Base-by-base conservation (phyloP, 2,329 filamentous ascomycete genomes). In the Seiridium cupressi region DNA sequence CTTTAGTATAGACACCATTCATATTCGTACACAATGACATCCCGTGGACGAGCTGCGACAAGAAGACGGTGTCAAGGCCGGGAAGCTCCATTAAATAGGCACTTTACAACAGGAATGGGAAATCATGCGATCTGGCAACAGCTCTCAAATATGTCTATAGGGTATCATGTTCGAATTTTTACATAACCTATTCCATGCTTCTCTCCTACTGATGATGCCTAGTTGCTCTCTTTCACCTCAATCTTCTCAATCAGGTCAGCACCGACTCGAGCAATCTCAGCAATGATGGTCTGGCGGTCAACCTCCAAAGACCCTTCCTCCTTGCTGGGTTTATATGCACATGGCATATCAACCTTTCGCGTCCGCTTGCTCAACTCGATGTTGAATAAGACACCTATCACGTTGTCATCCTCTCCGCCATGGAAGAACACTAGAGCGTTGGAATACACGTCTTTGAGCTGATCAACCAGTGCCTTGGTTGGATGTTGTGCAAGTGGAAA, bases 391-490 rank as follows among this genome's bases (percentile, higher is more conserved):
- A 78, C 84, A 1, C 82, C 81, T 11, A 90, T 80, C 6, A 85
- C 72, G 60, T 85, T 81, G 32, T 87, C 81, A 2, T 81, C 78
- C 1, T 80, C 72, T 4, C 77, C 80, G 38, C 92, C 89, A 64
- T 88, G 84, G 79, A 98, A 97, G 74, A 97, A 92, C 2, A 97
- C 78, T 40, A 96, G 77, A 3, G 86, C 84, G 42, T 88, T 83
- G 3, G 83, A 83, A 70, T 93, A 97, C 2, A 86, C 72, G 3
- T 76, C 77, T 63, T 86, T 79, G 10, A 98, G 77, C 68, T 95
- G 91, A 13, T 79, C 75, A 13, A 93, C 74, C 60, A 94, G 88
- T 7, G 86, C 78, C 7, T 79, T 75, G 1, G 87, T 78, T 0
- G 90, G 85, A n/a, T 88, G 80, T 31, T 84, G 83, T 2, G 85